Percentiles rank a stretch among this genome's conserved stretches.
These are phyloP conservation scores for Cyberlindnera meyerae DNA, from an alignment of 805 yeast genomes.

Conservation along the genomic window DNA sequence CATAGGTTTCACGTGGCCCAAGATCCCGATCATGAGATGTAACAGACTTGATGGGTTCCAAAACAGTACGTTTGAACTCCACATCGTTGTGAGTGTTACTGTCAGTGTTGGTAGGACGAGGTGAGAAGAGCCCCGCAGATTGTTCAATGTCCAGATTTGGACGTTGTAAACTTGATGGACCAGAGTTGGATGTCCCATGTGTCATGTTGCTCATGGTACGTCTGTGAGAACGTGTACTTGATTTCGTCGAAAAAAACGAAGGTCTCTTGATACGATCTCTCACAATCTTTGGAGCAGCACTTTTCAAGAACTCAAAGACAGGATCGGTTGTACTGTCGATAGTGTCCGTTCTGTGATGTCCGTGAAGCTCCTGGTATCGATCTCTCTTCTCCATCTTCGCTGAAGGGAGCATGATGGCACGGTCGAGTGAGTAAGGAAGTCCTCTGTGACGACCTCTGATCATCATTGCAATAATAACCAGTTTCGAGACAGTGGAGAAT, in stretches of 20 bases:
- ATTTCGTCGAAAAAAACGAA: constrained; percentile 14
- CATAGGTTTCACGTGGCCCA: constrained; percentile 5
- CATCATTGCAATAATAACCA: constrained; percentile 85
- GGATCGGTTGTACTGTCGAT: constrained; percentile 23
- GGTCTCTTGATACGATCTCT: constrained; percentile 23
- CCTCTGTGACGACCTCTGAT: constrained; percentile 97
- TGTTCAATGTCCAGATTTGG: constrained; percentile 1
- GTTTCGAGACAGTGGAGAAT: constrained; percentile 68
- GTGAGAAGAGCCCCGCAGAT: constrained; percentile 3
- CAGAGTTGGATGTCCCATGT: background rate
- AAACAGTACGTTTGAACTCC: constrained; percentile 11
- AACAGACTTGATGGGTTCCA: constrained; percentile 1
- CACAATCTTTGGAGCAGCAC: constrained; percentile 25
- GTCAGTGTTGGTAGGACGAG: background rate
- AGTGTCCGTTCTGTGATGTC: constrained; percentile 18
- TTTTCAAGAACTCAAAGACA: constrained; percentile 25
- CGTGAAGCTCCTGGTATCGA: constrained; percentile 31
- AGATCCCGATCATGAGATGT: background rate
- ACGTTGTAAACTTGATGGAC: background rate
- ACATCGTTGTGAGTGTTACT: constrained; percentile 9
- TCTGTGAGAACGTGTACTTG: constrained; percentile 3
- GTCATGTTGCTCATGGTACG: constrained; percentile 2
- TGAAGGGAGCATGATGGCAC: constrained; percentile 86
- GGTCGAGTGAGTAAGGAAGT: constrained; percentile 84
- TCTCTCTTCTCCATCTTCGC: constrained; percentile 61